phyloP scores from a whole-genome alignment of 768 basidiomycete species.

The Russula brevipes region DNA sequence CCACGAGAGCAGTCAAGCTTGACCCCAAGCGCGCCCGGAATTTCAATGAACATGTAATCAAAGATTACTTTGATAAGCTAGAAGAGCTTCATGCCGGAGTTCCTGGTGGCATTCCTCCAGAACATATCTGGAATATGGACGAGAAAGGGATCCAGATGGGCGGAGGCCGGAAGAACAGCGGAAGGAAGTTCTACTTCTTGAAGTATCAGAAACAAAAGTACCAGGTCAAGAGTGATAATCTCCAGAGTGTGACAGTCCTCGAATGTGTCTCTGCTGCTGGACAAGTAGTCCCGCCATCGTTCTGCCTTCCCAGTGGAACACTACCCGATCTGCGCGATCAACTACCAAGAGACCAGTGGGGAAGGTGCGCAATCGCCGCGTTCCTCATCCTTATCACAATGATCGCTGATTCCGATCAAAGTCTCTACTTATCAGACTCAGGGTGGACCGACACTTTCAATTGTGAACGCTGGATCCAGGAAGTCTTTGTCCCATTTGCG shows the following conservation, averaged over 20 bases:
- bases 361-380: not conserved
- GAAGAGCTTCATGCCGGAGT: not conserved
- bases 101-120: not conserved
- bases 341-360: not conserved
- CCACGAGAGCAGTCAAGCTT: no score
- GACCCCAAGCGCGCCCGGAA: no score
- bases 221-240: not conserved
- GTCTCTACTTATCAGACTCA: not conserved
- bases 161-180: not conserved
- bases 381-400: not conserved
- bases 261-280: constrained; percentile 1
- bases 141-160: constrained; percentile 3
- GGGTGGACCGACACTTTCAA: not conserved
- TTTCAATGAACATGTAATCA: no score
- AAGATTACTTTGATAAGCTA: no score
- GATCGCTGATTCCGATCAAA: not conserved
- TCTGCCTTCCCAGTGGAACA: not conserved
- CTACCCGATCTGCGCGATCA: not conserved
- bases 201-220: not conserved
- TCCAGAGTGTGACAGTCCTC: not conserved
- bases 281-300: not conserved
- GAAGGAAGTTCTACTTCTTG: not conserved
- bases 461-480: not conserved
- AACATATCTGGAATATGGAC: constrained; percentile 8
- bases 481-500: not conserved